phyloP scores from a whole-genome alignment of 139 green algal species.

The Volvox africanus region DNA sequence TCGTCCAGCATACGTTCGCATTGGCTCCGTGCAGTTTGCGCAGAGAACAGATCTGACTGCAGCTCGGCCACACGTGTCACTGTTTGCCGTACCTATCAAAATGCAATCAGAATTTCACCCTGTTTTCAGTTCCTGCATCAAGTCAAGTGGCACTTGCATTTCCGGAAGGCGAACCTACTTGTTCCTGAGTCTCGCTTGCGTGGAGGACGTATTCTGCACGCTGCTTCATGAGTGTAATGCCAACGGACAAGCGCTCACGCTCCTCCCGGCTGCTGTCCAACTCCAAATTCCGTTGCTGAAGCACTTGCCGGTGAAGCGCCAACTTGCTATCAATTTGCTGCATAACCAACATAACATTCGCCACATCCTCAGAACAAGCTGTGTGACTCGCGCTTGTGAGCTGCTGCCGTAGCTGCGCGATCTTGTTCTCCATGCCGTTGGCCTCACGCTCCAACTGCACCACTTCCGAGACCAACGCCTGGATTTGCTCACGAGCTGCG shows the following conservation, averaged over 20 bases:
- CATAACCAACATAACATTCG: slow-evolving; percentile 26
- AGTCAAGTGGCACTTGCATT: not conserved
- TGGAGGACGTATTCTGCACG: slow-evolving; percentile 7
- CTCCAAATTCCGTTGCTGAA: not conserved
- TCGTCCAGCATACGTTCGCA: not conserved
- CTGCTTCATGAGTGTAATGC: not conserved
- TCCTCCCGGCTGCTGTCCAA: not conserved
- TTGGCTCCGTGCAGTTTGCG: not conserved
- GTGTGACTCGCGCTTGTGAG: slow-evolving; percentile 23
- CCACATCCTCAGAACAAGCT: slow-evolving; percentile 19
- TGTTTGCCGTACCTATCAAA: not conserved
- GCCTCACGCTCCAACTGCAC: slow-evolving; percentile 1
- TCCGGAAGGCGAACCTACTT: not conserved
- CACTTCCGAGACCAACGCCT: not conserved
- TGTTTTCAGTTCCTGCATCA: not conserved
- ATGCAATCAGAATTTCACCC: not conserved
- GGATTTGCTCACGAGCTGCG: not conserved
- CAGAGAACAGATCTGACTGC: not conserved
- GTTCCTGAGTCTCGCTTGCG: slow-evolving; percentile 27
- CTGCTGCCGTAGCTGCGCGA: slow-evolving; percentile 28
- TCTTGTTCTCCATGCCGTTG: slow-evolving; percentile 13
- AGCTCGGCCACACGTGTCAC: not conserved
- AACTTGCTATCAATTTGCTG: slow-evolving; percentile 13
- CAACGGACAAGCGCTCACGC: not conserved
- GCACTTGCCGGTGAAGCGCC: not conserved